Conservation (phyloP, 257 asterid genomes). For the Gentiana straminea region DNA sequence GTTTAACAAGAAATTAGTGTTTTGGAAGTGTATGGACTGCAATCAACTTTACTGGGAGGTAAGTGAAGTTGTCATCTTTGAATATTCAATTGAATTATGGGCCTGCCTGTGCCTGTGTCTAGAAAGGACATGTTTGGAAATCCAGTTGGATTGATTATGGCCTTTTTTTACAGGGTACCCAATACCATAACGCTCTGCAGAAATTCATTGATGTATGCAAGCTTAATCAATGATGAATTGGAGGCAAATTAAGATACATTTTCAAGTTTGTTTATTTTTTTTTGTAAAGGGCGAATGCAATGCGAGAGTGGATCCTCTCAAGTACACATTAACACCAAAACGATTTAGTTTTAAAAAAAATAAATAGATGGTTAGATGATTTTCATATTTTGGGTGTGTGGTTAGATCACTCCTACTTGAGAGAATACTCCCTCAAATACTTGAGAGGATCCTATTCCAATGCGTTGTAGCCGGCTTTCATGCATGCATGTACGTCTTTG, state of each 20-base stretch:
- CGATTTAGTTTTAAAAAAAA: too few species aligned
- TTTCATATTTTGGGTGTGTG: too few species aligned
- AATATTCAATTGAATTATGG: background rate
- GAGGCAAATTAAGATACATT: background rate
- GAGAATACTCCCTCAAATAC: too few species aligned
- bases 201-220: conserved; percentile 83
- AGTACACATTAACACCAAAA: too few species aligned
- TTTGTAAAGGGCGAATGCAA: too few species aligned
- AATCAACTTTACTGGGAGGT: conserved; percentile 98
- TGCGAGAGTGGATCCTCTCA: background rate
- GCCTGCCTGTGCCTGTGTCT: background rate
- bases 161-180: conserved; percentile 58
- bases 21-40: conserved; percentile 95
- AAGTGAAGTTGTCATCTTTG: conserved; percentile 8
- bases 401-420: too few species aligned
- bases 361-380: too few species aligned
- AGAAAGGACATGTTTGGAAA: background rate
- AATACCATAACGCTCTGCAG: conserved; percentile 86
- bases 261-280: too few species aligned
- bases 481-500: too few species aligned
- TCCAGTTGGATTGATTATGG: conserved; percentile 4
- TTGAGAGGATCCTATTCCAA: too few species aligned
- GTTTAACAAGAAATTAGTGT: conserved; percentile 67
- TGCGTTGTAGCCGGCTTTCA: too few species aligned
- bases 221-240: conserved; percentile 41